Evolutionary conservation across 305 asterid species (phyloP).

Genomic region (Solanum chacoense): DNA sequence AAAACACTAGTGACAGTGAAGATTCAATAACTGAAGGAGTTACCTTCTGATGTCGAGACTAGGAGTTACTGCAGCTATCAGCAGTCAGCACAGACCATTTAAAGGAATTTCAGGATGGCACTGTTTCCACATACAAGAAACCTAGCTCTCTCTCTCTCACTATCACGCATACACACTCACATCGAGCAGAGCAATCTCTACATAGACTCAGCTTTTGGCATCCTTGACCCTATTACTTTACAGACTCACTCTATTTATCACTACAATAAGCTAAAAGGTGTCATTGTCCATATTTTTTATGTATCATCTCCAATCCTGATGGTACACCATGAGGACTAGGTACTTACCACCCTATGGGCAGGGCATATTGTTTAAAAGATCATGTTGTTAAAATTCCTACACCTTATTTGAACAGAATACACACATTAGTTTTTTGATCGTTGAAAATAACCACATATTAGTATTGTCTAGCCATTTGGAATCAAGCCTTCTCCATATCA

Average conservation of each 20-base stretch:
- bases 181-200: neutral
- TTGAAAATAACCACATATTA: neutral
- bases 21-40: neutral
- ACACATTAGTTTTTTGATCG: neutral
- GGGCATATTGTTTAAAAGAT: neutral
- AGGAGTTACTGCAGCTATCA: neutral
- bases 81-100: neutral
- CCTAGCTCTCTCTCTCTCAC: neutral
- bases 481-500: neutral
- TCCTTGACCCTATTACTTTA: neutral
- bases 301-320: neutral
- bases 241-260: neutral
- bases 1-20: neutral
- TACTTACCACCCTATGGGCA: neutral
- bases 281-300: neutral
- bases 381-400: neutral
- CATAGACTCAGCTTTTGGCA: neutral
- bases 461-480: neutral
- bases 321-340: neutral
- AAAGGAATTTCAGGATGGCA: neutral
- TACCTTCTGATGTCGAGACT: neutral
- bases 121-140: neutral
- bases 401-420: neutral
- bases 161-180: neutral
- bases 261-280: neutral